phyloP scores from a whole-genome alignment of 805 yeast species.

The Spathaspora arborariae region DNA sequence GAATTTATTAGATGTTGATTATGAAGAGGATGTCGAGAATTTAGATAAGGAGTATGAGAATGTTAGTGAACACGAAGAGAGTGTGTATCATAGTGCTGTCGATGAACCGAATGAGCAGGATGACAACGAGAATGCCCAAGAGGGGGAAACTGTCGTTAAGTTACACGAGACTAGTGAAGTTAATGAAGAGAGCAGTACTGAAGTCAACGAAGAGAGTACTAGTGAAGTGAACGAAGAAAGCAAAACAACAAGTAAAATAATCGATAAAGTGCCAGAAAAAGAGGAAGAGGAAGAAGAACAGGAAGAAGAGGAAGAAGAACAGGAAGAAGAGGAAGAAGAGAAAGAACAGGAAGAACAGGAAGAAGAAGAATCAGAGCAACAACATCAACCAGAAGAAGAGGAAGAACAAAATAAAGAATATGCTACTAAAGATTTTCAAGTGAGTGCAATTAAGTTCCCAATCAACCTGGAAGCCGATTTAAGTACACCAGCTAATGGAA shows the following conservation, averaged over 20 bases:
- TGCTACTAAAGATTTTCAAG: not conserved
- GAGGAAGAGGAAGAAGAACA: constrained; percentile 15
- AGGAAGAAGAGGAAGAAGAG: constrained; percentile 2
- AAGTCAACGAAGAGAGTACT: not conserved
- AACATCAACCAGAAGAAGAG: not conserved
- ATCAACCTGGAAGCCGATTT: not conserved
- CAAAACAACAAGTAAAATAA: constrained; percentile 21
- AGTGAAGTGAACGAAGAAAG: not conserved
- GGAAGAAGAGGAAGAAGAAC: not conserved
- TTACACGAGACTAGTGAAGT: not conserved
- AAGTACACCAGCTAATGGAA: not conserved
- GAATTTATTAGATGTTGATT: constrained; percentile 2
- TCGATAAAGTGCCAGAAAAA: too few species aligned
- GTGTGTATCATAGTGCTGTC: not conserved
- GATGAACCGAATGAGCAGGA: constrained; percentile 12
- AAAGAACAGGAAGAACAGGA: not conserved
- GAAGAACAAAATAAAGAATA: not conserved
- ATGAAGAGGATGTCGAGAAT: constrained; percentile 17
- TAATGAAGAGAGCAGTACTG: too few species aligned
- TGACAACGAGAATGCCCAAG: constrained; percentile 9
- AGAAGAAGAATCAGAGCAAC: not conserved
- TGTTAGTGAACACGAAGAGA: constrained; percentile 10
- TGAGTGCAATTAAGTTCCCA: not conserved
- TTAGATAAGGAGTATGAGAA: constrained; percentile 14
- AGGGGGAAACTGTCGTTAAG: constrained; percentile 9